Evolutionary conservation across 345 rosid species (phyloP).

Genomic region (Stellera chamaejasme): DNA sequence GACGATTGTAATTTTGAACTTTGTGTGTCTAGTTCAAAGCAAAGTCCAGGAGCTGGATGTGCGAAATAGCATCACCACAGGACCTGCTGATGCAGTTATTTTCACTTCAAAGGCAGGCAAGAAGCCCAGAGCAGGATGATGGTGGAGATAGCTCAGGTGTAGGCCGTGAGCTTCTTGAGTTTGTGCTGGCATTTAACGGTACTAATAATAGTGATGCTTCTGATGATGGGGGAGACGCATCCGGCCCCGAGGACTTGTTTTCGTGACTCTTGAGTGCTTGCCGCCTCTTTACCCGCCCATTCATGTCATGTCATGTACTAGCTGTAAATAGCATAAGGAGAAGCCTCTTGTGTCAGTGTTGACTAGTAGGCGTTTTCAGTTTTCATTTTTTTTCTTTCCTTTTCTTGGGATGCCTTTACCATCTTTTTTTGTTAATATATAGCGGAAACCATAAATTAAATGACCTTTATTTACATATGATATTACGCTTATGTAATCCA

Average conservation of each 20-base stretch:
- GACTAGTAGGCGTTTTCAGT: neutral
- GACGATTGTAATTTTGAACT: constrained; percentile 33
- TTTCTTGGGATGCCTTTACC: neutral
- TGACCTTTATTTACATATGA: too few species aligned
- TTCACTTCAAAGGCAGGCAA: constrained; percentile 31
- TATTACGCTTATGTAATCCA: too few species aligned
- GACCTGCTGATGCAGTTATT: constrained; percentile 51
- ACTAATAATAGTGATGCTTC: constrained; percentile 32
- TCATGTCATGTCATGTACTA: neutral
- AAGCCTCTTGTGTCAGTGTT: neutral
- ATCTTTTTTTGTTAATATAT: too few species aligned
- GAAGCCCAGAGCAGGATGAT: constrained; percentile 18
- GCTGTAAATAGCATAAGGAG: constrained; percentile 23
- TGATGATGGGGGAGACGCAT: constrained; percentile 29
- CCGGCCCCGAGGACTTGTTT: constrained; percentile 34
- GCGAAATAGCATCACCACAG: constrained; percentile 26
- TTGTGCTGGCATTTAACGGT: constrained; percentile 36
- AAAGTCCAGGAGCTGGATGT: constrained; percentile 49
- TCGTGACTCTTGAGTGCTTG: constrained; percentile 12
- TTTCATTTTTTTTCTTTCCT: neutral
- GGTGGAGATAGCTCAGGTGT: constrained; percentile 34
- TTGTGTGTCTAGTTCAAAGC: constrained; percentile 56
- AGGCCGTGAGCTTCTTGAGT: constrained; percentile 39
- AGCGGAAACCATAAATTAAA: too few species aligned
- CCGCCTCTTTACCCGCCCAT: neutral